Conservation (phyloP, 805 yeast species). For the Wickerhamiella domercqiae region DNA sequence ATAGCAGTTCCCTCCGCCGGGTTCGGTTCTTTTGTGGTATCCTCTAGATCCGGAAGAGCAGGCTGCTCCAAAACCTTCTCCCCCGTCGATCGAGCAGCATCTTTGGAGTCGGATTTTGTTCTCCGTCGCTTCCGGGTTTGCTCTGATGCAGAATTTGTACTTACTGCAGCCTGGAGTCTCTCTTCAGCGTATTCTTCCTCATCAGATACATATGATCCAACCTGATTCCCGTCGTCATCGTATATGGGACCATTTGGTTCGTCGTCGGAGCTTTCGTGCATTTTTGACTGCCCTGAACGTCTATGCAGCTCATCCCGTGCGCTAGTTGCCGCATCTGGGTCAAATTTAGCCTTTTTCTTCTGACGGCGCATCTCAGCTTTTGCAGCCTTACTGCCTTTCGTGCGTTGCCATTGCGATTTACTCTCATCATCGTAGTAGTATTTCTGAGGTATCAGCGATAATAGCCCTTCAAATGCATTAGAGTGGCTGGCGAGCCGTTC, state of each 20-base stretch:
- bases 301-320: slow-evolving; percentile 24
- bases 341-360: slow-evolving; percentile 56
- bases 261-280: slow-evolving; percentile 10
- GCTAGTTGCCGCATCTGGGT: slow-evolving; percentile 34
- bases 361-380: slow-evolving; percentile 39
- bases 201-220: slow-evolving; percentile 14
- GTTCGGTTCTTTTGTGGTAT: background rate
- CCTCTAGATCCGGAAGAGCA: too few relatives aligned
- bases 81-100: background rate
- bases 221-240: slow-evolving; percentile 23
- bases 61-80: too few relatives aligned
- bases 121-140: too few relatives aligned
- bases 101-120: background rate
- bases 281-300: slow-evolving; percentile 19
- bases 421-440: slow-evolving; percentile 86
- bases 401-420: slow-evolving; percentile 79
- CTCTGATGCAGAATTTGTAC: background rate
- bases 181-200: background rate
- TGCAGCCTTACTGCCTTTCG: slow-evolving; percentile 37
- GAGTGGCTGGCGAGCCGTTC: slow-evolving; percentile 25
- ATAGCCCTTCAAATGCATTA: slow-evolving; percentile 62
- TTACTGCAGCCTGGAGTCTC: background rate
- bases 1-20: background rate
- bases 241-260: slow-evolving; percentile 14
- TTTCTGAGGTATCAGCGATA: slow-evolving; percentile 86